Percentiles rank a stretch among this genome's conserved stretches.
phyloP scores from a whole-genome alignment of 1,284 basidiomycete genomes.

The Takashimella koratensis region DNA sequence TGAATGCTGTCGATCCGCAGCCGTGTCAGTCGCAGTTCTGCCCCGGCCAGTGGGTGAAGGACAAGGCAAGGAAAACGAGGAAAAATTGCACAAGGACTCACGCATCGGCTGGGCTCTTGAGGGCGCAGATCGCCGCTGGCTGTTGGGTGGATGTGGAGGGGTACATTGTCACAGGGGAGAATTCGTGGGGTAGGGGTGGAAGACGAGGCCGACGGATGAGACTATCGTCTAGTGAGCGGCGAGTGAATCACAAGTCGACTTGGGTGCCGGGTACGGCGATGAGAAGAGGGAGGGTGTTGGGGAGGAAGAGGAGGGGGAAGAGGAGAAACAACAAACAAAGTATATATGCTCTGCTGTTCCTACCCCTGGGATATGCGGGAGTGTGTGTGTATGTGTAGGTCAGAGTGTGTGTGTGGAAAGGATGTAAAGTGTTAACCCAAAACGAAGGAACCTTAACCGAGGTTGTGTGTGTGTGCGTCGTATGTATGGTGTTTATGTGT shows the following conservation, averaged over 20 bases:
- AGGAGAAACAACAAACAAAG: background rate
- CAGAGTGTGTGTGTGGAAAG: background rate
- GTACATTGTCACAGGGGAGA: constrained; percentile 23
- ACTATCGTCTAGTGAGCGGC: too few relatives aligned
- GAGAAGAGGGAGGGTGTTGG: background rate
- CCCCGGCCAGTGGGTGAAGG: too few relatives aligned
- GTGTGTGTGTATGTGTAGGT: too few relatives aligned
- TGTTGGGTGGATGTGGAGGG: constrained; percentile 41
- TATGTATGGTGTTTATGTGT: background rate
- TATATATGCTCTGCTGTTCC: too few relatives aligned
- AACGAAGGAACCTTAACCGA: background rate
- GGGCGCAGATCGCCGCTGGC: constrained; percentile 44
- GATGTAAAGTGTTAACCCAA: background rate
- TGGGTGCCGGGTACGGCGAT: too few relatives aligned
- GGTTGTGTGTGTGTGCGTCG: background rate
- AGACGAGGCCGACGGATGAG: background rate
- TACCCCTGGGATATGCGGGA: too few relatives aligned
- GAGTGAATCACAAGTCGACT: too few relatives aligned
- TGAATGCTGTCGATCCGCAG: constrained; percentile 54
- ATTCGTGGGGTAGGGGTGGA: background rate
- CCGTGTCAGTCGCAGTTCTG: too few relatives aligned
- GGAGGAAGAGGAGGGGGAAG: background rate
- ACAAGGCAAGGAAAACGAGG: too few relatives aligned
- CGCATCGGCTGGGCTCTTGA: constrained; percentile 47
- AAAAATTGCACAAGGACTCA: constrained; percentile 20